Evolutionary conservation across 352 stramenopile genomes (phyloP).

Genomic region (Pythium rhizo-oryzae): DNA sequence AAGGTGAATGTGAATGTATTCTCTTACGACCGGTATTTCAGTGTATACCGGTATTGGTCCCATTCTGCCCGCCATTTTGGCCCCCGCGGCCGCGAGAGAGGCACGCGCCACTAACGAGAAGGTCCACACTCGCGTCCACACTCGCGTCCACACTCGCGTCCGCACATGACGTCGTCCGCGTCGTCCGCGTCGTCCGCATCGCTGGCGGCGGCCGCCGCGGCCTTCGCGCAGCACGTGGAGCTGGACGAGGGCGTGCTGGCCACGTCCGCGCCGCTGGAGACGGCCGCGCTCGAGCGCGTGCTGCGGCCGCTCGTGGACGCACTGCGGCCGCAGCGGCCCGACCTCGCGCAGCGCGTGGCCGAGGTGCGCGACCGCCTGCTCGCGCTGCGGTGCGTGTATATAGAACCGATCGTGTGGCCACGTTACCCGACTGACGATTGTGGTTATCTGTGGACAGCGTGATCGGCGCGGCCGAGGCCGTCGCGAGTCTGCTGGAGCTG

Average conservation of each 20-base stretch:
- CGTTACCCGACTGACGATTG: neutral
- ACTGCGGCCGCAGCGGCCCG: slow-evolving; percentile 33
- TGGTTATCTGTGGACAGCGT: slow-evolving; percentile 30
- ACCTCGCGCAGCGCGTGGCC: slow-evolving; percentile 46
- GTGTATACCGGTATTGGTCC: neutral
- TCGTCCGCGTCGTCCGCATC: neutral
- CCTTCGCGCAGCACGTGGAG: slow-evolving; percentile 67
- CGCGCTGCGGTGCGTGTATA: slow-evolving; percentile 48
- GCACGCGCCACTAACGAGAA: slow-evolving; percentile 3
- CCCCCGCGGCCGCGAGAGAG: slow-evolving; percentile 1
- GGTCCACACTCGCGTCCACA: too few relatives aligned
- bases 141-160: too few relatives aligned
- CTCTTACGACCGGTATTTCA: neutral
- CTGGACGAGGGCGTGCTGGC: slow-evolving; percentile 66
- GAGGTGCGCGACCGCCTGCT: slow-evolving; percentile 51
- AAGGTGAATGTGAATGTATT: neutral
- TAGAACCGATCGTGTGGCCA: neutral
- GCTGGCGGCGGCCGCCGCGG: slow-evolving; percentile 2
- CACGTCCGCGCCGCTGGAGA: slow-evolving; percentile 59
- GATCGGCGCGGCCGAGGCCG: slow-evolving; percentile 47
- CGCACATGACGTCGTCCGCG: slow-evolving; percentile 1
- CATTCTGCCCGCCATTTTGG: neutral
- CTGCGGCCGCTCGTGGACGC: slow-evolving; percentile 55
- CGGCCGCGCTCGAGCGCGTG: slow-evolving; percentile 45
- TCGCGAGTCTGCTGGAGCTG: slow-evolving; percentile 48